These are phyloP conservation scores for Dictyostelium intermedium DNA, from an alignment of 78 protist genomes.

Conservation along the genomic window DNA sequence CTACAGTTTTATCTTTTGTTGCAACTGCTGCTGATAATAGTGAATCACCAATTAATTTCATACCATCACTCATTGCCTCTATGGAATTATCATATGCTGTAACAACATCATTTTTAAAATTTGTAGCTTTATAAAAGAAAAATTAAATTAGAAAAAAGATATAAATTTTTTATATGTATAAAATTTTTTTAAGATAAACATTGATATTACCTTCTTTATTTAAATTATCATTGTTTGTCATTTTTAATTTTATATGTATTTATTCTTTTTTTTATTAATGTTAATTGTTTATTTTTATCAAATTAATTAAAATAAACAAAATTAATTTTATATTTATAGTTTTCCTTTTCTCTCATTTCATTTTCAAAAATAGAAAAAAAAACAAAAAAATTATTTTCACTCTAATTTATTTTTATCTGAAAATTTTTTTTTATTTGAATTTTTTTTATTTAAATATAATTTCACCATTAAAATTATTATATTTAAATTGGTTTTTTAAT, in stretches of 20 bases:
- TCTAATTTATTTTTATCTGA: too few species aligned
- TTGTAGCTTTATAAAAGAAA: neutral
- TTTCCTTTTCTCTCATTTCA: too few species aligned
- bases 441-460: too few species aligned
- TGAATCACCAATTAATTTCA: neutral
- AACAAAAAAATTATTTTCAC: too few species aligned
- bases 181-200: neutral
- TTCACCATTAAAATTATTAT: too few species aligned
- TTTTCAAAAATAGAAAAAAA: too few species aligned
- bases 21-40: neutral
- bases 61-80: neutral
- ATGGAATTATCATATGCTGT: neutral
- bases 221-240: neutral
- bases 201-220: neutral
- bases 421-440: too few species aligned
- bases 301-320: too few species aligned
- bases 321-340: neutral
- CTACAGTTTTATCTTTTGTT: neutral
- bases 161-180: too few species aligned
- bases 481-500: too few species aligned
- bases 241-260: neutral
- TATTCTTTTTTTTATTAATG: neutral
- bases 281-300: too few species aligned
- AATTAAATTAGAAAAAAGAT: too few species aligned
- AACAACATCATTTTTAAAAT: neutral